Evolutionary conservation across 805 yeast species (phyloP), one percentile per base, ranked within the genome.

Genomic region (Pichia heedii): DNA sequence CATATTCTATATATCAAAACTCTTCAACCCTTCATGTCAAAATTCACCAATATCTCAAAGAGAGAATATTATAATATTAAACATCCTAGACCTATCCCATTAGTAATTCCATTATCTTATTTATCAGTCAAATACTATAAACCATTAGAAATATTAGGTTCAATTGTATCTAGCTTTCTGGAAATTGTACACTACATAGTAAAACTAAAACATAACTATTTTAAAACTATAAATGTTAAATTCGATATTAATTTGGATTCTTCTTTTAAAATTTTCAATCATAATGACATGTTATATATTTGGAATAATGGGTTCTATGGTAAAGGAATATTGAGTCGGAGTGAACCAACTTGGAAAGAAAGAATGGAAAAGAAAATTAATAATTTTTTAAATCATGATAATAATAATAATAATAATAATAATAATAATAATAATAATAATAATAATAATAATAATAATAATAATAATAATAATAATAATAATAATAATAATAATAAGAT

Each of bases 251-350:
- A 37, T 24, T 37, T 36, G 2, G 49, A 47, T 27, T 33, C 42
- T 11, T 41, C 51, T 2, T 75, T 74, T 50, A 65, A 61, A 35
- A 73, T 83, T 4, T 50, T 49, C 2, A 67, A 68, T 36, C 61
- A 60, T 1, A 50, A 55, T 0, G 78, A 71, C 27, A 80, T 81
- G 77, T 51, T 54, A 19, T 61, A 62, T 33, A 63, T 93, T 2
- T 93, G 97, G 97, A 62, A 69, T 16, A 73, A 73, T 52, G 98
- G 98, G 1, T 93, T 88, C 57, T 93, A 87, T 57, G 98, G 98
- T 7, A 93, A 90, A 56, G 98, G 97, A 2, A 74, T 76, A 3
- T 65, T 88, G 37, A 84, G 96, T 30, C 69, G 98, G 50, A 83
- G 95, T 45, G 97, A 93, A 57, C 96, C 98, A 0, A 77, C 96